These are phyloP conservation scores for Tylopilus vinaceipallidus DNA, from an alignment of 768 basidiomycete genomes.

Conservation along the genomic window DNA sequence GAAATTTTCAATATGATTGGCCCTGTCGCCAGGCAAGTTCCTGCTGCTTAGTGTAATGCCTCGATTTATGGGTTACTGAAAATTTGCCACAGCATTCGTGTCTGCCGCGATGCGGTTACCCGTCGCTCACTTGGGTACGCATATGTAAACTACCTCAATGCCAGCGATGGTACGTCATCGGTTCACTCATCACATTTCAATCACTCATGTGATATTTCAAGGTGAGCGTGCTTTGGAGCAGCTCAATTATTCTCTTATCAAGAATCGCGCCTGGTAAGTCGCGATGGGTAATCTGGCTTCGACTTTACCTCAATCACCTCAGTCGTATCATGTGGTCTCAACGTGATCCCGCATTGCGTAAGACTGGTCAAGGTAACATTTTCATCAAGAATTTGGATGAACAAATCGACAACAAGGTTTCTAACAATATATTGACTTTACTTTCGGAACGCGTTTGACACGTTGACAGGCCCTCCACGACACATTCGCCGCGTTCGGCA, in stretches of 20 bases:
- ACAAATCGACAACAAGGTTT: constrained; percentile 93
- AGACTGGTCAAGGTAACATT: constrained; percentile 99
- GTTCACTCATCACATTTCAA: neutral
- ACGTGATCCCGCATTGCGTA: constrained; percentile 98
- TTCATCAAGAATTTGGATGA: constrained; percentile 99
- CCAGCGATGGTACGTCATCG: constrained; percentile 72
- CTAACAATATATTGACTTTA: neutral
- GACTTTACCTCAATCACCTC: constrained; percentile 3
- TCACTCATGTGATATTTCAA: constrained; percentile 29
- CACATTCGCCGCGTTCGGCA: constrained; percentile 98
- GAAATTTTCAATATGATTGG: constrained; percentile 99
- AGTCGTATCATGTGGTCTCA: constrained; percentile 99
- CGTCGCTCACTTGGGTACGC: constrained; percentile 99
- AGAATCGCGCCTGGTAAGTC: constrained; percentile 89
- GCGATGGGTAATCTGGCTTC: neutral
- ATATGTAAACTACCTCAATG: constrained; percentile 98
- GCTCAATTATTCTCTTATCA: constrained; percentile 99
- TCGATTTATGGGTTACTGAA: neutral
- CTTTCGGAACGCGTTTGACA: neutral
- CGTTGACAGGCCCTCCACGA: constrained; percentile 86
- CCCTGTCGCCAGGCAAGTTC: constrained; percentile 87
- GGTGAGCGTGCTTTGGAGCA: constrained; percentile 98
- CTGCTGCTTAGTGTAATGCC: neutral
- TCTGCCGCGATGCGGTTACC: constrained; percentile 99
- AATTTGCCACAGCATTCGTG: constrained; percentile 73